These are phyloP conservation scores for Talaromyces wortmannii DNA, from an alignment of 495 filamentous ascomycete species.

Conservation along the genomic window DNA sequence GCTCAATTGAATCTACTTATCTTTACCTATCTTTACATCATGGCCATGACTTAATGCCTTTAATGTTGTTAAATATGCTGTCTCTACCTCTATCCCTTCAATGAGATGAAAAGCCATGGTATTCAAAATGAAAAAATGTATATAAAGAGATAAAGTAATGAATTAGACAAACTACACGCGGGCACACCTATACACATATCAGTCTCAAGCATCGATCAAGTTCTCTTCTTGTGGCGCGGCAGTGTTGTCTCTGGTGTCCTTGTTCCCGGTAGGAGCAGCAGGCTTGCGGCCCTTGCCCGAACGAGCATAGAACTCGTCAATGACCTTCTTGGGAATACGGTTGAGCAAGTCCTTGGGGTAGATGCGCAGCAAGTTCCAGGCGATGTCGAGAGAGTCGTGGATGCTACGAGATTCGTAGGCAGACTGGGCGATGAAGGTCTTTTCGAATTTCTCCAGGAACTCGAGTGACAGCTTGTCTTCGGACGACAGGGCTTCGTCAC, in stretches of 20 bases:
- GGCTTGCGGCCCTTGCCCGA: constrained; percentile 50
- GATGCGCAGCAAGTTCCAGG: constrained; percentile 92
- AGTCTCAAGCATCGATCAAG: constrained; percentile 55
- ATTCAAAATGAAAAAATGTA: background rate
- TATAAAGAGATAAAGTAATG: background rate
- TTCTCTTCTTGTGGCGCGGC: constrained; percentile 48
- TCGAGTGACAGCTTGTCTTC: constrained; percentile 98
- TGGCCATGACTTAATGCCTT: too few relatives aligned
- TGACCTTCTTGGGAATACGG: constrained; percentile 87
- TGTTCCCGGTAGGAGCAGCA: constrained; percentile 34
- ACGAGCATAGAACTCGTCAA: constrained; percentile 88
- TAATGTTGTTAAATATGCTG: too few relatives aligned
- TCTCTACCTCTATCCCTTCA: too few relatives aligned
- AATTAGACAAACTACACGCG: background rate
- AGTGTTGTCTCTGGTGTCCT: constrained; percentile 68
- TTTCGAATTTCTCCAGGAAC: constrained; percentile 97
- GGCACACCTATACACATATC: background rate
- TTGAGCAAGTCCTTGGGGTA: constrained; percentile 97
- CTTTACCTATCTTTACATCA: too few relatives aligned
- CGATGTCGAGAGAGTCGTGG: constrained; percentile 86
- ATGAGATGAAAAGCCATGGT: background rate
- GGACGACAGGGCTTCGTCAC: constrained; percentile 88
- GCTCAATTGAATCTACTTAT: background rate
- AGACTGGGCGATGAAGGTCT: constrained; percentile 83
- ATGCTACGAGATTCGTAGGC: constrained; percentile 87